Evolutionary conservation across 345 rosid genomes (phyloP).

Genomic region (rapeseed (Brassica napus)): Da-Ae NC_063435.1:15249501-15250000

Average conservation of each 20-base stretch:
- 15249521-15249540: constrained; percentile 81
- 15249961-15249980: background rate
- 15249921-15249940: constrained; percentile 58
- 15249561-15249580: constrained; percentile 67
- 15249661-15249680: constrained; percentile 60
- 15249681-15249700: constrained; percentile 59
- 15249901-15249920: constrained; percentile 54
- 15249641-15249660: constrained; percentile 56
- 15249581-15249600: constrained; percentile 66
- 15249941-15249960: constrained; percentile 53
- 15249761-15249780: constrained; percentile 59
- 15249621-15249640: constrained; percentile 51
- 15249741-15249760: constrained; percentile 52
- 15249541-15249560: constrained; percentile 70
- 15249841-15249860: constrained; percentile 52
- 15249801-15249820: constrained; percentile 17
- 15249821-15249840: constrained; percentile 59
- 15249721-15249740: constrained; percentile 54
- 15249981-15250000: background rate
- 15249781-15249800: constrained; percentile 51
- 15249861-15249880: constrained; percentile 63
- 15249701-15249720: constrained; percentile 67
- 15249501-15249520: constrained; percentile 55
- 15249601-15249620: constrained; percentile 62
- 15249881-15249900: constrained; percentile 62